A percentile compares a stretch with the other conserved stretches of the same genome.
Evolutionary conservation across 441 rosid species (phyloP).

Genomic region (Pelargonium citronellum): DNA sequence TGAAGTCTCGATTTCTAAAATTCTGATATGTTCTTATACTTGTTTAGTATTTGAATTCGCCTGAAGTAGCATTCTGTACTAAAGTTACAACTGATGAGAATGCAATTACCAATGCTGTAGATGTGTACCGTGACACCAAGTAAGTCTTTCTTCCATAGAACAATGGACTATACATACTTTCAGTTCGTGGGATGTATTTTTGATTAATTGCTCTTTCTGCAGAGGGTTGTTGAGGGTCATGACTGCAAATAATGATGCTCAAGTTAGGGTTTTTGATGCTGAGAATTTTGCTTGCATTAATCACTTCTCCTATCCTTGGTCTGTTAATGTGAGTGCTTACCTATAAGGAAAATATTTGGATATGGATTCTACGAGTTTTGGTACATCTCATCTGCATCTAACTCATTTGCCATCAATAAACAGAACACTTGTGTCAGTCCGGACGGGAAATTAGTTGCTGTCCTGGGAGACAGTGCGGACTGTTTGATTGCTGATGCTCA

Average conservation of each 20-base stretch:
- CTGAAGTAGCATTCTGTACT: constrained; percentile 52
- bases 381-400: background rate
- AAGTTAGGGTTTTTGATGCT: constrained; percentile 45
- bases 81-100: constrained; percentile 48
- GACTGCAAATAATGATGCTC: constrained; percentile 62
- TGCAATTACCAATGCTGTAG: constrained; percentile 66
- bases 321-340: constrained; percentile 50
- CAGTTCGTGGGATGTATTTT: background rate
- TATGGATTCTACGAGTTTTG: background rate
- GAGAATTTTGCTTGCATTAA: constrained; percentile 43
- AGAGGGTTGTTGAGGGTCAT: constrained; percentile 53
- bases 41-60: constrained; percentile 36
- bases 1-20: too few species aligned
- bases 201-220: constrained; percentile 13
- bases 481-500: constrained; percentile 52
- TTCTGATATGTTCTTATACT: constrained; percentile 5
- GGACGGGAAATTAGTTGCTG: constrained; percentile 52
- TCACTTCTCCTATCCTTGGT: constrained; percentile 45
- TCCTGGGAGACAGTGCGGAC: constrained; percentile 57
- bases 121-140: constrained; percentile 40
- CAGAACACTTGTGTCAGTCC: constrained; percentile 58
- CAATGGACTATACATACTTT: background rate
- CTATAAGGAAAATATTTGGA: background rate
- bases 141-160: constrained; percentile 21
- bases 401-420: background rate